Evolutionary conservation across 352 stramenopile species (phyloP).

Genomic region (Aphanomyces astaci): DNA sequence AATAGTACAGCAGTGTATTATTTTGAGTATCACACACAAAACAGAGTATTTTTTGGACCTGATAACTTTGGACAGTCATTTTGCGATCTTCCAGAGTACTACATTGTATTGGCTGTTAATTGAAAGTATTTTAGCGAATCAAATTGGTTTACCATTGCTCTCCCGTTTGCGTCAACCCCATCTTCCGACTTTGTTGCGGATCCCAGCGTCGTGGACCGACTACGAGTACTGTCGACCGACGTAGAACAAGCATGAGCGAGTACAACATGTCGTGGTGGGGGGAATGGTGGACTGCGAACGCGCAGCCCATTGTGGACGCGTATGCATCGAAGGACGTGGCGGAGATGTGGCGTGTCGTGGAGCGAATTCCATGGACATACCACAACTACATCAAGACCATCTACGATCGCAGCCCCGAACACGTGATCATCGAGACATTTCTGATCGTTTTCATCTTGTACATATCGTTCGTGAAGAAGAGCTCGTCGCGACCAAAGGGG

Average conservation of each 20-base stretch:
- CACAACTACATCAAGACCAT: conserved; percentile 66
- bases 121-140: not conserved
- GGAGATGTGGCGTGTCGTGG: not conserved
- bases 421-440: conserved; percentile 96
- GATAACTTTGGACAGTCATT: too few species aligned
- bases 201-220: too few species aligned
- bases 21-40: too few species aligned
- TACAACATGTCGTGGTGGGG: conserved; percentile 17
- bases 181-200: not conserved
- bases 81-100: not conserved
- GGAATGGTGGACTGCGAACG: conserved; percentile 24
- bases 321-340: not conserved
- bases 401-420: conserved; percentile 81
- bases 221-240: too few species aligned
- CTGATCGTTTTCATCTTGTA: conserved; percentile 95
- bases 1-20: too few species aligned
- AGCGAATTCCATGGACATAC: conserved; percentile 14
- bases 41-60: too few species aligned
- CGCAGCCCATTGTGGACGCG: conserved; percentile 17
- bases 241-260: not conserved
- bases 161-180: not conserved
- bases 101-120: not conserved
- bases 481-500: conserved; percentile 43
- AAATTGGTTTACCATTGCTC: not conserved
- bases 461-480: conserved; percentile 85